Percentiles rank a stretch among this genome's conserved stretches.
phyloP scores from a whole-genome alignment of 1,284 basidiomycete genomes.

The Neonothopanus nambi region DNA sequence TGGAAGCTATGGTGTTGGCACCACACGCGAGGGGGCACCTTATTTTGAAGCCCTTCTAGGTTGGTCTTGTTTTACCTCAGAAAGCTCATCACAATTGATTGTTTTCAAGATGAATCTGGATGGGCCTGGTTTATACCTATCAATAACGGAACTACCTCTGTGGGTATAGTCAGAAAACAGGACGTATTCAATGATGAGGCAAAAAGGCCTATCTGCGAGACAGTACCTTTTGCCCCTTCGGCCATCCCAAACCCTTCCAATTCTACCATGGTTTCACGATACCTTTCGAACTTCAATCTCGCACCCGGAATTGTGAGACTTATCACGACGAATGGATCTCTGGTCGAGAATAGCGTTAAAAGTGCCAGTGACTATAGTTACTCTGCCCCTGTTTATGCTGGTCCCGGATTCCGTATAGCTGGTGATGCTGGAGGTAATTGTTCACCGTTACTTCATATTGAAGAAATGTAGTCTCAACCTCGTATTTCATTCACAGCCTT shows the following conservation, averaged over 20 bases:
- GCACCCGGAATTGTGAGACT: slow-evolving; percentile 46
- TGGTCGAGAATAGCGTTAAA: slow-evolving; percentile 34
- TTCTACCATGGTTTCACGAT: slow-evolving; percentile 34
- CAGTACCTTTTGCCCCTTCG: slow-evolving; percentile 8
- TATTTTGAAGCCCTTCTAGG: slow-evolving; percentile 37
- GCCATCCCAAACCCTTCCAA: slow-evolving; percentile 23
- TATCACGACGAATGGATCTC: slow-evolving; percentile 39
- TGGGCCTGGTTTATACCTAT: slow-evolving; percentile 71
- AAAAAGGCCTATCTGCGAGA: not conserved
- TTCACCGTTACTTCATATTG: not conserved
- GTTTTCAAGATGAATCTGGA: slow-evolving; percentile 51
- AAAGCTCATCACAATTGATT: not conserved
- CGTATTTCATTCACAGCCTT: slow-evolving; percentile 48
- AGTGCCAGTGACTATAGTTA: slow-evolving; percentile 61
- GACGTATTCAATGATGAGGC: slow-evolving; percentile 22
- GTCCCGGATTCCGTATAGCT: slow-evolving; percentile 49
- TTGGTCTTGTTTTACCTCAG: slow-evolving; percentile 13
- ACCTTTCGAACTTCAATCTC: slow-evolving; percentile 39
- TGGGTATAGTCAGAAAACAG: slow-evolving; percentile 59
- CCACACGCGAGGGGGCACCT: slow-evolving; percentile 29
- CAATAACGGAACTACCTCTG: slow-evolving; percentile 52
- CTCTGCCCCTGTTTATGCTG: slow-evolving; percentile 50
- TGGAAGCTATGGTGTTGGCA: slow-evolving; percentile 29
- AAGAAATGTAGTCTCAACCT: not conserved
- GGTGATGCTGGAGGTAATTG: slow-evolving; percentile 60